A percentile compares a stretch with the other conserved stretches of the same genome.
Evolutionary conservation across 306 rosid species (phyloP).

Genomic region (Ammopiptanthus mongolicus): DNA sequence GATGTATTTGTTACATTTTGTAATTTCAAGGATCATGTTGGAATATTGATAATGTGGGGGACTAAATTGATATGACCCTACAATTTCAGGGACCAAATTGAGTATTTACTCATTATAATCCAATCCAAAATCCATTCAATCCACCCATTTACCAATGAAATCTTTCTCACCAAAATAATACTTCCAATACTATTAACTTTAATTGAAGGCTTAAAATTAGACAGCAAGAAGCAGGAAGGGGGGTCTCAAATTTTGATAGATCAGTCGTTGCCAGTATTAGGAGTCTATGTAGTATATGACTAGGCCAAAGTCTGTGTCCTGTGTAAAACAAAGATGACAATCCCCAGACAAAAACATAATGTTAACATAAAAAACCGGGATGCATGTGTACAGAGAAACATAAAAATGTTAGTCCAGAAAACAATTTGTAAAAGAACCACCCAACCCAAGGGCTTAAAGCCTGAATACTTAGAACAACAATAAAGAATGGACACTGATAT

Average conservation of each 20-base stretch:
- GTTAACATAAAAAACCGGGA: neutral
- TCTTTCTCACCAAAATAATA: neutral
- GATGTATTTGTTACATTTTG: too few relatives aligned
- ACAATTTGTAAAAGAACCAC: neutral
- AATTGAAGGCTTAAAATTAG: neutral
- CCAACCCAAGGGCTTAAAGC: neutral
- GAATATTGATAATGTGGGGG: too few relatives aligned
- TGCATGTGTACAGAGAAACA: neutral
- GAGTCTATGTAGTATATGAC: neutral
- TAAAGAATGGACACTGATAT: neutral
- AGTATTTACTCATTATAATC: too few relatives aligned
- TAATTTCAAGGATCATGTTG: too few relatives aligned
- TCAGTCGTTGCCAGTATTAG: neutral
- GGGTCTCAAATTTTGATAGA: neutral
- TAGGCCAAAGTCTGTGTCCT: neutral
- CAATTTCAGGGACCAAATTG: too few relatives aligned
- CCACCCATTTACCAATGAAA: too few relatives aligned
- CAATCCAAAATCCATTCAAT: too few relatives aligned
- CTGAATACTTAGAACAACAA: neutral
- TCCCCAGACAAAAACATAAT: neutral
- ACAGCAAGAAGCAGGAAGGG: neutral
- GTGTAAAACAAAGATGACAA: neutral
- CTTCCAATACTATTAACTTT: neutral
- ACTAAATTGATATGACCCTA: too few relatives aligned
- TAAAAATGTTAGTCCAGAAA: neutral